Conservation (phyloP, 1,284 basidiomycete genomes). For the Hortiboletus rubellus region DNA sequence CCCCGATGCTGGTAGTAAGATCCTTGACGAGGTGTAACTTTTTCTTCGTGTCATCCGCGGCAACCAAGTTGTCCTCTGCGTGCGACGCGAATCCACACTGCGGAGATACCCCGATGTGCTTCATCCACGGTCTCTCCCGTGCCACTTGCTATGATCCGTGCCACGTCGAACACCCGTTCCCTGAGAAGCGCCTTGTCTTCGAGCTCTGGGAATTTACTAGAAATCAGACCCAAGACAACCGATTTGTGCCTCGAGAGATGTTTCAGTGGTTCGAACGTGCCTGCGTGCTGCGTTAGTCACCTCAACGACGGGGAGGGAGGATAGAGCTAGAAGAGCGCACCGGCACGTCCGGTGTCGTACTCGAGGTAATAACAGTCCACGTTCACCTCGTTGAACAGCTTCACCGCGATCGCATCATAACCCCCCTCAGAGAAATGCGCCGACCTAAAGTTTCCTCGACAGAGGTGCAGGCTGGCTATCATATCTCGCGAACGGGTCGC, state of each 20-base stretch:
- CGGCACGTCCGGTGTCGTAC: conserved; percentile 76
- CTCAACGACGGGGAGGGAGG: fast-evolving
- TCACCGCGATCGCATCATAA: conserved; percentile 72
- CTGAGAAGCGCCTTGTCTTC: conserved; percentile 63
- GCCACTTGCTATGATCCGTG: conserved; percentile 54
- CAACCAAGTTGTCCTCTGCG: conserved; percentile 55
- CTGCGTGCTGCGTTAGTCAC: conserved; percentile 1
- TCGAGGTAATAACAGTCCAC: conserved; percentile 80
- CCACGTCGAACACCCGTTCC: conserved; percentile 64
- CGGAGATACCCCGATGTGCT: conserved; percentile 66
- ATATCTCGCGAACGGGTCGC: conserved; percentile 62
- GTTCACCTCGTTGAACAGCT: conserved; percentile 71
- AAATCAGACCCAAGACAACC: conserved; percentile 73
- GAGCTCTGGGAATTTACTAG: conserved; percentile 67
- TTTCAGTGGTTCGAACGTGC: conserved; percentile 60
- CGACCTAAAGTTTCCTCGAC: conserved; percentile 74
- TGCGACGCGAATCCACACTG: conserved; percentile 78
- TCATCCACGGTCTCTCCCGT: conserved; percentile 54
- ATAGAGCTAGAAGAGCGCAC: conserved; percentile 35
- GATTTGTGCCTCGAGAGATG: conserved; percentile 71
- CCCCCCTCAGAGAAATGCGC: conserved; percentile 72
- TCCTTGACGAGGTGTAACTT: too few relatives aligned
- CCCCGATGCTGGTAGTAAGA: too few relatives aligned
- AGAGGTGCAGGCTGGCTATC: conserved; percentile 71
- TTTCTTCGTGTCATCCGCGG: conserved; percentile 19